Evolutionary conservation across 1,284 basidiomycete species (phyloP).

Genomic region (Tilletia horrida): DNA sequence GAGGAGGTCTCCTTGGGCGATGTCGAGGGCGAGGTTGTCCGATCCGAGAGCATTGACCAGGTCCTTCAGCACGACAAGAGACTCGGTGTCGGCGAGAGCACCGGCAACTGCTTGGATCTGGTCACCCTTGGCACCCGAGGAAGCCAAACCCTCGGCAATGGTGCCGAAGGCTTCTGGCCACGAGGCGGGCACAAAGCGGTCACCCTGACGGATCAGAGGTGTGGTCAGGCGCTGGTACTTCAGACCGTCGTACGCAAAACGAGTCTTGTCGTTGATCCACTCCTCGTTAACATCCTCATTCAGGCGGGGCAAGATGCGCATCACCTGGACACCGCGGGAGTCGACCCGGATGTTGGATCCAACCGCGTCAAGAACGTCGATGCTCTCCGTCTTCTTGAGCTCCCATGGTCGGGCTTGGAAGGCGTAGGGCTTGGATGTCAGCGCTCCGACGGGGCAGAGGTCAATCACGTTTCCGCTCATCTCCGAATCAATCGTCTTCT

Average conservation of each 20-base stretch:
- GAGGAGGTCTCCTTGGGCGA: slow-evolving; percentile 64
- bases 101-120: slow-evolving; percentile 96
- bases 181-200: slow-evolving; percentile 82
- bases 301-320: slow-evolving; percentile 91
- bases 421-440: slow-evolving; percentile 96
- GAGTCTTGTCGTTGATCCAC: slow-evolving; percentile 99
- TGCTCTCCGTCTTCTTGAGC: slow-evolving; percentile 93
- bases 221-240: slow-evolving; percentile 91
- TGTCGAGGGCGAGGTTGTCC: slow-evolving; percentile 85
- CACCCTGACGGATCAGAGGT: slow-evolving; percentile 84
- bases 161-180: slow-evolving; percentile 89
- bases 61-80: slow-evolving; percentile 90
- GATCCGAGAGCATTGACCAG: slow-evolving; percentile 89
- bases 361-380: slow-evolving; percentile 97
- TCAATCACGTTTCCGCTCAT: slow-evolving; percentile 96
- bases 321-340: slow-evolving; percentile 90
- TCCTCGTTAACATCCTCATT: slow-evolving; percentile 99
- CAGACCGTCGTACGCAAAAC: slow-evolving; percentile 92
- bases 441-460: slow-evolving; percentile 88
- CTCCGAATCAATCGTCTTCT: slow-evolving; percentile 96
- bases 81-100: slow-evolving; percentile 87
- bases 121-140: slow-evolving; percentile 81
- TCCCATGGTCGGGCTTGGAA: slow-evolving; percentile 98
- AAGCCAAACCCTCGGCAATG: slow-evolving; percentile 72
- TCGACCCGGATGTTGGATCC: slow-evolving; percentile 97